A percentile compares a stretch with the other conserved stretches of the same genome.
Conservation (phyloP, 2,329 filamentous ascomycete genomes). For the Colletotrichum chrysophilum region DNA sequence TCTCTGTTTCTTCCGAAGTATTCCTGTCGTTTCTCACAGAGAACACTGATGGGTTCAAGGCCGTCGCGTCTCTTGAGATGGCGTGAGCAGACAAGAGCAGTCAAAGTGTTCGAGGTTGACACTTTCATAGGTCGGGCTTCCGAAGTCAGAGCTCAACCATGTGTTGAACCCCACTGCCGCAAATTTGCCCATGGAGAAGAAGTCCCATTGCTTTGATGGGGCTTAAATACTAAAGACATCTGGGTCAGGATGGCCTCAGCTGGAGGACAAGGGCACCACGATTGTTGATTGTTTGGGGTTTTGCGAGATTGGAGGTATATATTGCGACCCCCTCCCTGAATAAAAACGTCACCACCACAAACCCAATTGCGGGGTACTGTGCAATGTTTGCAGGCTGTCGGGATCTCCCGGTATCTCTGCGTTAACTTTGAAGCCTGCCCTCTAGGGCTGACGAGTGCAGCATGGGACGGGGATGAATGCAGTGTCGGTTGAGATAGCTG, state of each 20-base stretch:
- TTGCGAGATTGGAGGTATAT: too few relatives aligned
- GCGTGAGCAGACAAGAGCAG: fast-evolving
- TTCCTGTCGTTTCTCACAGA: not conserved
- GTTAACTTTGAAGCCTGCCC: too few relatives aligned
- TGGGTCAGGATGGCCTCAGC: too few relatives aligned
- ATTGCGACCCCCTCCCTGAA: too few relatives aligned
- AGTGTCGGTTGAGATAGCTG: not conserved
- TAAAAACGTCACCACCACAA: too few relatives aligned
- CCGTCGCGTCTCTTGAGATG: not conserved
- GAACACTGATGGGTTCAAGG: fast-evolving
- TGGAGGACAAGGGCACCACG: fast-evolving
- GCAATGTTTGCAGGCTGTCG: too few relatives aligned
- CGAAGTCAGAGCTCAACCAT: fast-evolving
- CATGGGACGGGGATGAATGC: fast-evolving
- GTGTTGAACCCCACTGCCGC: too few relatives aligned
- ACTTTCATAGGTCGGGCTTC: not conserved
- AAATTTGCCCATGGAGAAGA: not conserved
- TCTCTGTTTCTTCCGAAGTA: not conserved
- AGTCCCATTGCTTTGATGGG: not conserved
- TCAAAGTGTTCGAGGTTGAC: not conserved
- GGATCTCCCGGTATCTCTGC: too few relatives aligned
- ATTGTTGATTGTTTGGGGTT: too few relatives aligned
- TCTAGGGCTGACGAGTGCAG: not conserved
- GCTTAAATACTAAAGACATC: not conserved
- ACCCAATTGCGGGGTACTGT: too few relatives aligned